Conservation (phyloP, 768 basidiomycete species). For the Termitomyces sp. region DNA sequence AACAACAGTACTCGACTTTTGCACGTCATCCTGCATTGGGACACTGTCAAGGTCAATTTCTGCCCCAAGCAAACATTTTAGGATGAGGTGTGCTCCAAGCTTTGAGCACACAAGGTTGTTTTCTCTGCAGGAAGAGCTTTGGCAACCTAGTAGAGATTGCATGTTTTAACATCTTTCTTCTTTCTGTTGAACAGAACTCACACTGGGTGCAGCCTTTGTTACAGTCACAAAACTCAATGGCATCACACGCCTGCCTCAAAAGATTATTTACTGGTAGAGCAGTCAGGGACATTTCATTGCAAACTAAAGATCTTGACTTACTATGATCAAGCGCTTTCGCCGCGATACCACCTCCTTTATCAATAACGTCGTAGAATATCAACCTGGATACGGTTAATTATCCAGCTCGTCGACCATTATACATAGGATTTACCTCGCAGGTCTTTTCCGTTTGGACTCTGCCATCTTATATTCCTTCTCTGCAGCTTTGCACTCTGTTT, state of each 20-base stretch:
- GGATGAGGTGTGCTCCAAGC: slow-evolving; percentile 62
- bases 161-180: not conserved
- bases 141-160: slow-evolving; percentile 45
- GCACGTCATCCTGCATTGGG: slow-evolving; percentile 23
- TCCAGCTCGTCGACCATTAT: not conserved
- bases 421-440: slow-evolving; percentile 50
- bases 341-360: slow-evolving; percentile 66
- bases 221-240: slow-evolving; percentile 61
- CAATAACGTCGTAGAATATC: slow-evolving; percentile 74
- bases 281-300: not conserved
- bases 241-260: slow-evolving; percentile 51
- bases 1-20: slow-evolving; percentile 46
- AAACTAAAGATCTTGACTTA: slow-evolving; percentile 21
- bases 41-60: slow-evolving; percentile 34
- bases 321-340: slow-evolving; percentile 82
- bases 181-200: slow-evolving; percentile 22
- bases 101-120: slow-evolving; percentile 73
- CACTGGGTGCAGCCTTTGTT: slow-evolving; percentile 67
- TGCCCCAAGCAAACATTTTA: slow-evolving; percentile 54
- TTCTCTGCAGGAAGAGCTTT: slow-evolving; percentile 62
- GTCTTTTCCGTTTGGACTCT: slow-evolving; percentile 56
- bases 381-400: slow-evolving; percentile 39
- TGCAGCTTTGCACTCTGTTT: slow-evolving; percentile 78
- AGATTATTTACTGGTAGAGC: slow-evolving; percentile 45
- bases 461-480: slow-evolving; percentile 65